Evolutionary conservation across 352 stramenopile genomes (phyloP).

Genomic region (Phytophthora foliorum): DNA sequence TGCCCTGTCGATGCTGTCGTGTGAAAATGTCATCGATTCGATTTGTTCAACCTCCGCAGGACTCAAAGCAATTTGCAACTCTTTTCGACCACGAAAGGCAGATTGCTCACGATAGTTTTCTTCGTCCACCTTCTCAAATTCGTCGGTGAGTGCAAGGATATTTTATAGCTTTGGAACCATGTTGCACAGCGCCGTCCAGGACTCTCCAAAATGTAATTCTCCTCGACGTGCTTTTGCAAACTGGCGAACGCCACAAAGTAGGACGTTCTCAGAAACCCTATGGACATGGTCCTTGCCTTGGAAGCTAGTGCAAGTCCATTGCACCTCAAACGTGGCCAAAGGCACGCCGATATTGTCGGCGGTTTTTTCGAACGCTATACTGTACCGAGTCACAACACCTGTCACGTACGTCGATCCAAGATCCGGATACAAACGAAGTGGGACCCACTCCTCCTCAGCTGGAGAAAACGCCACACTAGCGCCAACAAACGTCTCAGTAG

Average conservation of each 20-base stretch:
- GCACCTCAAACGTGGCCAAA: neutral
- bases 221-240: slow-evolving; percentile 1
- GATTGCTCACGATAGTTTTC: slow-evolving; percentile 11
- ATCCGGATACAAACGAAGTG: neutral
- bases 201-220: slow-evolving; percentile 2
- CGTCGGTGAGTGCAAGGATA: slow-evolving; percentile 3
- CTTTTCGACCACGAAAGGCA: slow-evolving; percentile 5
- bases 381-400: slow-evolving; percentile 5
- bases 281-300: slow-evolving; percentile 3
- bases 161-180: neutral
- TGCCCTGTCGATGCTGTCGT: neutral
- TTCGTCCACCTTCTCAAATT: slow-evolving; percentile 16
- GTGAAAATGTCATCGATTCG: slow-evolving; percentile 14
- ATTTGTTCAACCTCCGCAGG: slow-evolving; percentile 10
- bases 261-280: neutral
- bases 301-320: neutral
- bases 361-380: neutral
- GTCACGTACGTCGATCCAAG: neutral
- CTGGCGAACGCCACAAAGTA: slow-evolving; percentile 1
- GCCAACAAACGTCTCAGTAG: neutral
- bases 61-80: slow-evolving; percentile 12
- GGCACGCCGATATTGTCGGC: neutral
- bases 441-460: slow-evolving; percentile 4
- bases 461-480: slow-evolving; percentile 5
- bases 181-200: slow-evolving; percentile 1